These are phyloP conservation scores for Ceratocystis cubensis DNA, from an alignment of 2,329 filamentous ascomycete species.

Conservation along the genomic window DNA sequence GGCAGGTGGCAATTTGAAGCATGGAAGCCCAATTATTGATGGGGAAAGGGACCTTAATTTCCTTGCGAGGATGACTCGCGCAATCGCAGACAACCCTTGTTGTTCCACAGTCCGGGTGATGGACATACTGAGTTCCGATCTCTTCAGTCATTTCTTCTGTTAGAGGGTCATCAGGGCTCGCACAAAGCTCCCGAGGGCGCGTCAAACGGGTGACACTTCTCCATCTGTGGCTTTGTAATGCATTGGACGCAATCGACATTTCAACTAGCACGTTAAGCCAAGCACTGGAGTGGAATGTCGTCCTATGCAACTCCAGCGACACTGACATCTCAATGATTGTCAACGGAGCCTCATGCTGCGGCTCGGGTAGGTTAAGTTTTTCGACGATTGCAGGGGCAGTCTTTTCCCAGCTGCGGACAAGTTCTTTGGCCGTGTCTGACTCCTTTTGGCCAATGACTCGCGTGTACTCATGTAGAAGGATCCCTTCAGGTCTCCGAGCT, in stretches of 20 bases:
- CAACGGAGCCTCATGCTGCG: slow-evolving; percentile 40
- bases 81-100: slow-evolving; percentile 40
- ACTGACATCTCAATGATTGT: slow-evolving; percentile 51
- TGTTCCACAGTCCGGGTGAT: slow-evolving; percentile 41
- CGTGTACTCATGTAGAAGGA: slow-evolving; percentile 48
- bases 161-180: slow-evolving; percentile 31
- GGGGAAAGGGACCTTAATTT: slow-evolving; percentile 45
- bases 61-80: slow-evolving; percentile 34
- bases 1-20: slow-evolving; percentile 43
- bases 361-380: slow-evolving; percentile 35
- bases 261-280: slow-evolving; percentile 49
- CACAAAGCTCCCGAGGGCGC: slow-evolving; percentile 43
- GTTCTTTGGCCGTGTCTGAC: slow-evolving; percentile 42
- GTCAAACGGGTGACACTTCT: slow-evolving; percentile 47
- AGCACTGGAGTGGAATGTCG: slow-evolving; percentile 45
- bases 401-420: slow-evolving; percentile 44
- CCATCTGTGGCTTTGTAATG: slow-evolving; percentile 46
- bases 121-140: slow-evolving; percentile 37
- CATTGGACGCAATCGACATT: slow-evolving; percentile 43
- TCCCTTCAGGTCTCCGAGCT: slow-evolving; percentile 38
- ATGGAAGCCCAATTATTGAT: slow-evolving; percentile 47
- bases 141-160: slow-evolving; percentile 38
- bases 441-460: slow-evolving; percentile 42
- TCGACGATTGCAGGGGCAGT: slow-evolving; percentile 45
- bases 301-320: slow-evolving; percentile 46